Evolutionary conservation across 1,139 yeast genomes (phyloP), one percentile per base, ranked within the genome.

Genomic region (Pneumocystis oryctolagi): DNA sequence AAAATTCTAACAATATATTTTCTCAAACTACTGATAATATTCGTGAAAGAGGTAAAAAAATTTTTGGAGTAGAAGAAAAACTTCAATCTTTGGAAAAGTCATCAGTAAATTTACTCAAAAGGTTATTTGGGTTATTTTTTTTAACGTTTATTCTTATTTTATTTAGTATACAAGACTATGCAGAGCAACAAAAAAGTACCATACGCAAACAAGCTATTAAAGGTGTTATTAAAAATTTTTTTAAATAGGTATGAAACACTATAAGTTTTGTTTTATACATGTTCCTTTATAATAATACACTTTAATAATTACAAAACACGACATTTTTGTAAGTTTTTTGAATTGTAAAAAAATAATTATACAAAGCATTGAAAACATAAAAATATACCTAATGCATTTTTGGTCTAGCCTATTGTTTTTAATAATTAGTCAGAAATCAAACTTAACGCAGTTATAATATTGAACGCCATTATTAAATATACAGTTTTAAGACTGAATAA

Each of bases 81-180:
- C 67, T 74, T 68, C 69, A 31, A 72, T 73, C 59, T 73, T 71
- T 64, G 63, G 71, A 68, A 70, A 68, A 62, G 67, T 69, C 34
- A 63, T 73, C 37, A 68, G 68, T 28, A 72, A 70, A 39, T 66
- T 70, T 66, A 68, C 72, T 39, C 25, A 47, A 47, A 9, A 47
- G 55, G 55, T 47, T 47, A 25, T 47, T 47, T 4, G 6, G 25
- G 12, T 47, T 4, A 1, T 47, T 25, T 20, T 25, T 25, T 47
- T 47, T 3, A 28, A 47, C n/a, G n/a, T 25, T 12, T 25, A 14
- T 47, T 18, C 55, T 47, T 47, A 47, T 47, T 12, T 25, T 18
- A 25, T 25, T 34, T 25, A 47, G 55, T 47, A 47, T 47, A 47
- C 55, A 47, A 47, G 31, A 47, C 25, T 47, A 47, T 47, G 31